Percentiles rank a stretch among this genome's conserved stretches.
Evolutionary conservation across 805 yeast species (phyloP).

Genomic region (Middelhovenomyces tepae): DNA sequence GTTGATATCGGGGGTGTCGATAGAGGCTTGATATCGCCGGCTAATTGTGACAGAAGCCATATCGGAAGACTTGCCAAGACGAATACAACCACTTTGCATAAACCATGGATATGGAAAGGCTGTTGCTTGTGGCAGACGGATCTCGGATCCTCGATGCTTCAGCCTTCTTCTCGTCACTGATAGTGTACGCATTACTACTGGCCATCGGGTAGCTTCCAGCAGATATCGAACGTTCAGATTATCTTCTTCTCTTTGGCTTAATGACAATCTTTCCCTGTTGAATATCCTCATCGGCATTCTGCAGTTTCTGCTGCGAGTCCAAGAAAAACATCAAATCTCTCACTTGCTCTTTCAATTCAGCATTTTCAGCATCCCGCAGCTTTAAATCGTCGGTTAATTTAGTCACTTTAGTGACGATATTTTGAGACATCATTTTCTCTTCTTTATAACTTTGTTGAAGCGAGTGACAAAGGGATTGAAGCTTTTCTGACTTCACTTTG

Average conservation of each 20-base stretch:
- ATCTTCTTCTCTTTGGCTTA: constrained; percentile 1
- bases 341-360: constrained; percentile 21
- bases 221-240: background rate
- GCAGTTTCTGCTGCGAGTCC: constrained; percentile 64
- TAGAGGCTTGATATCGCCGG: too few species aligned
- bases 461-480: constrained; percentile 20
- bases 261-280: constrained; percentile 46
- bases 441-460: constrained; percentile 35
- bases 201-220: background rate
- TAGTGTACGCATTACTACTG: too few species aligned
- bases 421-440: constrained; percentile 38
- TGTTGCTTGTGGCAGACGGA: too few species aligned
- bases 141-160: too few species aligned
- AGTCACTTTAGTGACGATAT: constrained; percentile 34
- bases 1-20: too few species aligned
- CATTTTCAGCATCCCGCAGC: constrained; percentile 12
- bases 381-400: constrained; percentile 22
- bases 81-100: too few species aligned
- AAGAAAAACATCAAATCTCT: constrained; percentile 74
- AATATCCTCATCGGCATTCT: constrained; percentile 62
- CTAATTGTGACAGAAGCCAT: too few species aligned
- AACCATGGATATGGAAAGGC: too few species aligned
- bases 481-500: constrained; percentile 13
- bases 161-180: too few species aligned
- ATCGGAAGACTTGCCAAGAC: too few species aligned